Conservation (phyloP, 257 asterid genomes). For the Solanum pennellii region DNA sequence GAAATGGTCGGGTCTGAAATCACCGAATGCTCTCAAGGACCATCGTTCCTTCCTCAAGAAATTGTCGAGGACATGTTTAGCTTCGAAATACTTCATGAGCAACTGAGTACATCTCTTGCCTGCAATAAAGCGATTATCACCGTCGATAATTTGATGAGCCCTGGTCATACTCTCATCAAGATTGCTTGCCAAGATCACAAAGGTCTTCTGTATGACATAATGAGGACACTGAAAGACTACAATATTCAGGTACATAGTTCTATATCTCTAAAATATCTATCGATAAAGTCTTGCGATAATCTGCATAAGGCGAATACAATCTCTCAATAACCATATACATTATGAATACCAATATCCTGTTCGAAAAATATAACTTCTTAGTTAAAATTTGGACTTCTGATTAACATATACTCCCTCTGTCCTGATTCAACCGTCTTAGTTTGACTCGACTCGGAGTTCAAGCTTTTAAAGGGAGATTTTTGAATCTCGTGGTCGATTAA, state of each 20-base stretch:
- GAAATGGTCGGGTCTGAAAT: slow-evolving; percentile 63
- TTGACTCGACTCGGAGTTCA: background rate
- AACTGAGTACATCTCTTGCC: slow-evolving; percentile 21
- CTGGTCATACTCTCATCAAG: slow-evolving; percentile 78
- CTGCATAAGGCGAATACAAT: background rate
- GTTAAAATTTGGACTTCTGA: background rate
- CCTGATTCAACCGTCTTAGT: background rate
- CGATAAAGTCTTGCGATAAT: background rate
- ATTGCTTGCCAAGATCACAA: slow-evolving; percentile 75
- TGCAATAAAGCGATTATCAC: slow-evolving; percentile 43
- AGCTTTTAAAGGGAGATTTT: background rate
- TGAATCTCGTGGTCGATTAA: background rate
- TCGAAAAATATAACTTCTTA: background rate
- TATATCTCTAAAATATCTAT: background rate
- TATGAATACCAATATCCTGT: background rate
- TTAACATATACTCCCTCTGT: background rate
- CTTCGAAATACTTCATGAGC: slow-evolving; percentile 20
- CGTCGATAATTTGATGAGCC: slow-evolving; percentile 65
- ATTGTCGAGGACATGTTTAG: slow-evolving; percentile 46
- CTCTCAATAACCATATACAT: background rate
- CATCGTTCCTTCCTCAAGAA: slow-evolving; percentile 51
- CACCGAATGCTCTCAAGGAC: slow-evolving; percentile 53
- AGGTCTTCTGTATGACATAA: slow-evolving; percentile 70
- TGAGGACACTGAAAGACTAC: slow-evolving; percentile 85
- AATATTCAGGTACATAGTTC: slow-evolving; percentile 61